Conservation (phyloP, 2,329 filamentous ascomycete species). For the Sporothrix mexicana region DNA sequence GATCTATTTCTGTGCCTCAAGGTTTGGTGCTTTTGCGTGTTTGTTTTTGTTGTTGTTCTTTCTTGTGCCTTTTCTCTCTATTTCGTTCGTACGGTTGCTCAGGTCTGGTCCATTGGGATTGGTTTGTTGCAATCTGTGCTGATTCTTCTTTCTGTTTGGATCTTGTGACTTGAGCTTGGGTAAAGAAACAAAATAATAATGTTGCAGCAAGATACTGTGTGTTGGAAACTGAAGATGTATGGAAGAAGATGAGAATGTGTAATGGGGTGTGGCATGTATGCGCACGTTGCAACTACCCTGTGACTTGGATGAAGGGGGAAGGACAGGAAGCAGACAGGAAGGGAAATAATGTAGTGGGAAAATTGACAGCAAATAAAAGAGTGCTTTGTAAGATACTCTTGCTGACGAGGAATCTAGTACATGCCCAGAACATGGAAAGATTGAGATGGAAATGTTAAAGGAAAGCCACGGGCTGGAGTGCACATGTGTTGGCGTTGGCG, state of each 20-base stretch:
- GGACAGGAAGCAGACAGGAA: background rate
- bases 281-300: background rate
- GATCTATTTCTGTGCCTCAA: conserved; percentile 9
- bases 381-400: background rate
- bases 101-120: background rate
- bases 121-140: background rate
- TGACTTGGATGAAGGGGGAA: background rate
- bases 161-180: conserved; percentile 9
- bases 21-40: background rate
- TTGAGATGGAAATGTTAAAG: conserved; percentile 7
- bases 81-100: background rate
- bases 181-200: conserved; percentile 1
- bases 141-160: conserved; percentile 4
- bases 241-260: background rate
- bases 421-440: background rate
- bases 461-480: background rate
- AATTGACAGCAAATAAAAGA: background rate
- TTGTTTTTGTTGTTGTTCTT: background rate
- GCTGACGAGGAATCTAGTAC: background rate
- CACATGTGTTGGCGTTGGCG: conserved; percentile 8
- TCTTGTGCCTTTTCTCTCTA: background rate
- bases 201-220: background rate
- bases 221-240: background rate
- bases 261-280: background rate
- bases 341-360: background rate